phyloP scores from a whole-genome alignment of 2,329 filamentous ascomycete species.

The Rasamsonia emersonii region DNA sequence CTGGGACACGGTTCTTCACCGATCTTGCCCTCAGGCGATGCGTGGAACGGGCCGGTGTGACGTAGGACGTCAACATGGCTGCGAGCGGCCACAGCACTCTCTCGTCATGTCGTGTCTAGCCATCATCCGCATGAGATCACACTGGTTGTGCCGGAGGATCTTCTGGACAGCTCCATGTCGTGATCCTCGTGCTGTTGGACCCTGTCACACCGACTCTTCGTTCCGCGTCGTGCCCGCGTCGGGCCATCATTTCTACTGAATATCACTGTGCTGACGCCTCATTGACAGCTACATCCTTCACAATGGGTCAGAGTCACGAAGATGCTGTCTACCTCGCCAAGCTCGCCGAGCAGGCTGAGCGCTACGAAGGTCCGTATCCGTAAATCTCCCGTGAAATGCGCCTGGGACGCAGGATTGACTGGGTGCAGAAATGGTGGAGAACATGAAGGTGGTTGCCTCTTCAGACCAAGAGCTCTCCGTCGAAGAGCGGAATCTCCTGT shows the following conservation, averaged over 20 bases:
- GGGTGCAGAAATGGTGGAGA: conserved; percentile 89
- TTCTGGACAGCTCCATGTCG: too few relatives aligned
- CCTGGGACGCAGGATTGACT: conserved; percentile 12
- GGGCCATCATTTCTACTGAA: too few relatives aligned
- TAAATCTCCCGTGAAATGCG: background rate
- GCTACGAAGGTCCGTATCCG: conserved; percentile 81
- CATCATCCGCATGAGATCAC: too few relatives aligned
- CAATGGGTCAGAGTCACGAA: conserved; percentile 91
- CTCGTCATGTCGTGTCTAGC: background rate
- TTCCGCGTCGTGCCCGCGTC: too few relatives aligned
- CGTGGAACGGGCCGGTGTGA: conserved; percentile 7
- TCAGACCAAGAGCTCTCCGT: conserved; percentile 76
- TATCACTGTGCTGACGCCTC: conserved; percentile 10
- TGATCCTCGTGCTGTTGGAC: too few relatives aligned
- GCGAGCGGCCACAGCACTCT: background rate
- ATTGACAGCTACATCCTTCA: conserved; percentile 40
- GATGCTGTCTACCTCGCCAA: conserved; percentile 99
- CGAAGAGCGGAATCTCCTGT: conserved; percentile 87
- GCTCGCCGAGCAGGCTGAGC: conserved; percentile 99
- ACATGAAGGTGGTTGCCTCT: conserved; percentile 97
- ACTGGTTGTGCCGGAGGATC: too few relatives aligned
- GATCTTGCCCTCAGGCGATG: conserved; percentile 5
- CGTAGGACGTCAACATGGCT: conserved; percentile 6
- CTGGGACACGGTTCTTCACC: conserved; percentile 3
- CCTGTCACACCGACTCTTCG: too few relatives aligned